These are phyloP conservation scores for Syzygium malaccense DNA, from an alignment of 441 rosid genomes.

Conservation along the genomic window DNA sequence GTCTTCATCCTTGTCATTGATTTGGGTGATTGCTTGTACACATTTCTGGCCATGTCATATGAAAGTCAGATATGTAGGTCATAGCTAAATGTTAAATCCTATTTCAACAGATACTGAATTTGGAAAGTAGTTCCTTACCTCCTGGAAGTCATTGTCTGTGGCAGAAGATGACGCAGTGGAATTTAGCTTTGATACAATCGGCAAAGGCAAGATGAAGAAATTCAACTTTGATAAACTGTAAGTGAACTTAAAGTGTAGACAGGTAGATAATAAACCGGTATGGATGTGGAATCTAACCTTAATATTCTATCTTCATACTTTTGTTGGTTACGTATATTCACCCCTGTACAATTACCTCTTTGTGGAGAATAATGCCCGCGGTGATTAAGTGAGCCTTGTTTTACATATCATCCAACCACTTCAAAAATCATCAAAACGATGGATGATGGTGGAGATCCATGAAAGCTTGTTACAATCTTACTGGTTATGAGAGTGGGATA, in stretches of 20 bases:
- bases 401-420: neutral
- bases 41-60: too few species aligned
- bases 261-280: neutral
- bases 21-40: too few species aligned
- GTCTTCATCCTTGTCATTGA: neutral
- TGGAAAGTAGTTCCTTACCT: slow-evolving; percentile 63
- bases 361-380: neutral
- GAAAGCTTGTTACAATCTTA: neutral
- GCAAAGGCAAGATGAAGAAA: slow-evolving; percentile 48
- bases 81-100: neutral
- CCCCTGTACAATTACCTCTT: neutral
- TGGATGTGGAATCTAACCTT: too few species aligned
- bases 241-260: neutral
- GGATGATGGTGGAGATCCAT: neutral
- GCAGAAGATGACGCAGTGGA: slow-evolving; percentile 61
- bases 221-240: slow-evolving; percentile 33
- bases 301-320: too few species aligned
- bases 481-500: neutral
- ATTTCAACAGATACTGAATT: slow-evolving; percentile 55
- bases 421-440: neutral
- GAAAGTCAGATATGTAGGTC: too few species aligned
- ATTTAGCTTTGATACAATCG: slow-evolving; percentile 48
- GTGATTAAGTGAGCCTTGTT: too few species aligned
- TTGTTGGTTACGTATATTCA: neutral
- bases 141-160: slow-evolving; percentile 75